A percentile compares a stretch with the other conserved stretches of the same genome.
Conservation (phyloP, 768 basidiomycete species). For the Pleurotus djamor region DNA sequence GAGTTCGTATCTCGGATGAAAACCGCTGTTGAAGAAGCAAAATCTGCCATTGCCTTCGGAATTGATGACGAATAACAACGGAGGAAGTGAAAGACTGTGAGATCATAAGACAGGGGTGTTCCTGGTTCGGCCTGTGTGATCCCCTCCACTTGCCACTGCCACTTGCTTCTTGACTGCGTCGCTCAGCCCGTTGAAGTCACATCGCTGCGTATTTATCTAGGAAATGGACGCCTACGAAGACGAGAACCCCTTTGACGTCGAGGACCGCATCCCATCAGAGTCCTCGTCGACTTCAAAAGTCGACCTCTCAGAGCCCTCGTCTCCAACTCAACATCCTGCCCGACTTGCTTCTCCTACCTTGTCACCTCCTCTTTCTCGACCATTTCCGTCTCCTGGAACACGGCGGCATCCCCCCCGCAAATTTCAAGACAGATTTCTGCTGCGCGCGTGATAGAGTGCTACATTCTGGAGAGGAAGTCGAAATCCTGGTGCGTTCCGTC, state of each 20-base stretch:
- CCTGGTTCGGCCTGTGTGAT: no score
- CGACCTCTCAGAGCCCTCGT: constrained; percentile 58
- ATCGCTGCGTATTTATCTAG: neutral
- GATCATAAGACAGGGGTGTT: no score
- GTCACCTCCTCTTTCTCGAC: constrained; percentile 37
- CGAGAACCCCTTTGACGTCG: constrained; percentile 66
- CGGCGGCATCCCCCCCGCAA: constrained; percentile 48
- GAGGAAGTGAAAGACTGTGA: no score
- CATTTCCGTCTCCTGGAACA: constrained; percentile 57
- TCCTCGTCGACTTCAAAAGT: constrained; percentile 53
- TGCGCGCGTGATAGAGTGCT: constrained; percentile 73
- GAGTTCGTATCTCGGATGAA: no score
- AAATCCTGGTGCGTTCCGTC: constrained; percentile 60
- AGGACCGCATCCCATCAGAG: constrained; percentile 43
- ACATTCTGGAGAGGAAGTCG: constrained; percentile 80
- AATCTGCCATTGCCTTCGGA: no score
- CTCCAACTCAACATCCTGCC: constrained; percentile 44
- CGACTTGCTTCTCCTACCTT: constrained; percentile 43
- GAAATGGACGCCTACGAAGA: constrained; percentile 54
- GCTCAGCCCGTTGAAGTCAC: neutral
- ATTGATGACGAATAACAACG: no score
- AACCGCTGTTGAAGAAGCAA: no score
- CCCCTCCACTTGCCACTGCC: no score
- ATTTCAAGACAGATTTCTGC: constrained; percentile 77
- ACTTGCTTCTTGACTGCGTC: no score